phyloP scores from a whole-genome alignment of 2,329 filamentous ascomycete species.

The Ophiobolus disseminans region DNA sequence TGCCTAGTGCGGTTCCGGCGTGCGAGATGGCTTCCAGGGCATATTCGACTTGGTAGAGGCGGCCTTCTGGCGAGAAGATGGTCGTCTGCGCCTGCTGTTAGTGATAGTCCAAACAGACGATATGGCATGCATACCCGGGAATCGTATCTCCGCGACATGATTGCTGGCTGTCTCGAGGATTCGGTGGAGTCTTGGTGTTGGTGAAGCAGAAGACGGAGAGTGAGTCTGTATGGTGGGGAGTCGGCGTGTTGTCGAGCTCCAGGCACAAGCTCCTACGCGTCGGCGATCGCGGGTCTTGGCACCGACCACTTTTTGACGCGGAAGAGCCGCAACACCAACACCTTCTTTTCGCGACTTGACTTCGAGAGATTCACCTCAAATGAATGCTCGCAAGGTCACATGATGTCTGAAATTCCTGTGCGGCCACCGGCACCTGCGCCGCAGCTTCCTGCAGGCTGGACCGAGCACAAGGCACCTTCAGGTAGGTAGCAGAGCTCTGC shows the following conservation, averaged over 20 bases:
- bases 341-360: neutral
- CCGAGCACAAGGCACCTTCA: conserved; percentile 88
- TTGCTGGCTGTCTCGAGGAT: conserved; percentile 30
- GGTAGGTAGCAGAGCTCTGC: conserved; percentile 53
- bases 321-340: conserved; percentile 23
- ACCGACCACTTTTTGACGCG: conserved; percentile 38
- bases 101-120: conserved; percentile 17
- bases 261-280: conserved; percentile 49
- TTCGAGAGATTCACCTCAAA: neutral
- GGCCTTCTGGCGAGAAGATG: conserved; percentile 99
- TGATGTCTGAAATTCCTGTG: conserved; percentile 40
- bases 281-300: conserved; percentile 36
- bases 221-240: conserved; percentile 28
- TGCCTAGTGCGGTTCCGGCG: conserved; percentile 94
- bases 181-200: conserved; percentile 6
- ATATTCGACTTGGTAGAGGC: conserved; percentile 99
- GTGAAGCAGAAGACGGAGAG: conserved; percentile 14
- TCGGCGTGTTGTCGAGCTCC: conserved; percentile 43
- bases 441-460: conserved; percentile 81
- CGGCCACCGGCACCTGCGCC: conserved; percentile 49
- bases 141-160: conserved; percentile 97
- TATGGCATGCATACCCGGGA: conserved; percentile 73
- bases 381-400: conserved; percentile 2
- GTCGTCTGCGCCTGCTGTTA: conserved; percentile 72
- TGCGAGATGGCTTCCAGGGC: conserved; percentile 98